These are phyloP conservation scores for Termitomyces sp. DNA, from an alignment of 768 basidiomycete species.

Conservation along the genomic window DNA sequence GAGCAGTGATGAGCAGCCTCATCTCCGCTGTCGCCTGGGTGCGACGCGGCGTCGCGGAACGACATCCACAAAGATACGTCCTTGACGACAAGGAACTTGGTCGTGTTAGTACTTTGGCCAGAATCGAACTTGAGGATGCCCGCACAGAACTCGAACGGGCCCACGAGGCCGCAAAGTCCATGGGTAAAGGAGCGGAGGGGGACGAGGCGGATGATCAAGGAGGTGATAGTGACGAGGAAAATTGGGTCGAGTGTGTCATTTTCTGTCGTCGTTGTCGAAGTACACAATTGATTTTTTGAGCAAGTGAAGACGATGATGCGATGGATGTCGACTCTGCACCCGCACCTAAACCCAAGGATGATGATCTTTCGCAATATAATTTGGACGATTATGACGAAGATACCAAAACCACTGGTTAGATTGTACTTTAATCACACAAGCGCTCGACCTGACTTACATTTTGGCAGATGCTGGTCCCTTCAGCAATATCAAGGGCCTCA, in stretches of 20 bases:
- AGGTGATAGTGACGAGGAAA: slow-evolving; percentile 46
- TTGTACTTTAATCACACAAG: not conserved
- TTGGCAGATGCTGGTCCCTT: slow-evolving; percentile 69
- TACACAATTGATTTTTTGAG: slow-evolving; percentile 13
- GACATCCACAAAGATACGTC: slow-evolving; percentile 80
- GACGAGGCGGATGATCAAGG: slow-evolving; percentile 60
- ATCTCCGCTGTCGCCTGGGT: slow-evolving; percentile 80
- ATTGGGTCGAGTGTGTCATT: slow-evolving; percentile 86
- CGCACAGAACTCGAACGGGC: slow-evolving; percentile 79
- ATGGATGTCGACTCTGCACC: slow-evolving; percentile 56
- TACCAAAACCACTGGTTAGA: slow-evolving; percentile 30
- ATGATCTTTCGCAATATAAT: slow-evolving; percentile 84
- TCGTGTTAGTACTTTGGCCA: slow-evolving; percentile 82
- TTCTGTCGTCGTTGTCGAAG: slow-evolving; percentile 3
- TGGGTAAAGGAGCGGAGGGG: slow-evolving; percentile 63
- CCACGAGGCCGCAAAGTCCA: slow-evolving; percentile 66
- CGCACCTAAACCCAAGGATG: slow-evolving; percentile 30
- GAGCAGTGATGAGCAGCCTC: slow-evolving; percentile 57
- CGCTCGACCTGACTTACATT: slow-evolving; percentile 8
- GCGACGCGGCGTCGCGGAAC: slow-evolving; percentile 67
- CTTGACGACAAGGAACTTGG: slow-evolving; percentile 88
- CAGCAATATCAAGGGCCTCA: slow-evolving; percentile 92
- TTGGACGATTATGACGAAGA: slow-evolving; percentile 93
- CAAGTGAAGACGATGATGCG: slow-evolving; percentile 39
- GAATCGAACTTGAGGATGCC: slow-evolving; percentile 88